phyloP scores from a whole-genome alignment of 2,329 filamentous ascomycete genomes.

The Colletotrichum paranaense region DNA sequence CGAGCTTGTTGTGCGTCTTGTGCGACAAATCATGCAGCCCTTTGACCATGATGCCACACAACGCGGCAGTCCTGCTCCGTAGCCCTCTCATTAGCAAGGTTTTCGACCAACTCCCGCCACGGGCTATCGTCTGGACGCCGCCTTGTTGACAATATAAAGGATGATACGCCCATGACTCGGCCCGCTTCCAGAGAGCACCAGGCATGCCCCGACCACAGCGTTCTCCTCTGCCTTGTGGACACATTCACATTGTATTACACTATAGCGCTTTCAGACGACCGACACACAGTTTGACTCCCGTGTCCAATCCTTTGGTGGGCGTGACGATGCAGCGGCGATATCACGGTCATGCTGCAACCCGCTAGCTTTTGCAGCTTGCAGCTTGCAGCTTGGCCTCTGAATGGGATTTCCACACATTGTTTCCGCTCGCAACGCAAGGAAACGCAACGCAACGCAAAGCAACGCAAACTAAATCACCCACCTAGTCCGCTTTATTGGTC shows the following conservation, averaged over 20 bases:
- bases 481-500: background rate
- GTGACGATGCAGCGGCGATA: constrained; percentile 10
- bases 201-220: constrained; percentile 11
- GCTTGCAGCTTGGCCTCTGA: background rate
- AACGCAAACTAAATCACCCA: constrained; percentile 12
- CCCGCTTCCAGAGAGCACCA: constrained; percentile 1
- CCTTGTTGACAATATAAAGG: constrained; percentile 3
- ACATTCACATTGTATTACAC: background rate
- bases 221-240: constrained; percentile 2
- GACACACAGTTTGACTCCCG: constrained; percentile 2
- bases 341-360: constrained; percentile 21
- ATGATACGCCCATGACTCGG: constrained; percentile 27
- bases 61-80: background rate
- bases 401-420: background rate
- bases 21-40: constrained; percentile 13
- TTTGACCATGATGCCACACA: background rate
- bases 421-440: constrained; percentile 7
- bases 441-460: background rate
- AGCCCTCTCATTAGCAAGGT: background rate
- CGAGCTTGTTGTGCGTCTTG: constrained; percentile 6
- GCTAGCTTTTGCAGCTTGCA: constrained; percentile 19
- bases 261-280: constrained; percentile 8
- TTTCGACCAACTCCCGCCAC: background rate
- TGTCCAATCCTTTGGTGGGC: constrained; percentile 6
- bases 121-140: background rate